These are phyloP conservation scores for Suillus hirtellus DNA, from an alignment of 768 basidiomycete genomes.

Conservation along the genomic window DNA sequence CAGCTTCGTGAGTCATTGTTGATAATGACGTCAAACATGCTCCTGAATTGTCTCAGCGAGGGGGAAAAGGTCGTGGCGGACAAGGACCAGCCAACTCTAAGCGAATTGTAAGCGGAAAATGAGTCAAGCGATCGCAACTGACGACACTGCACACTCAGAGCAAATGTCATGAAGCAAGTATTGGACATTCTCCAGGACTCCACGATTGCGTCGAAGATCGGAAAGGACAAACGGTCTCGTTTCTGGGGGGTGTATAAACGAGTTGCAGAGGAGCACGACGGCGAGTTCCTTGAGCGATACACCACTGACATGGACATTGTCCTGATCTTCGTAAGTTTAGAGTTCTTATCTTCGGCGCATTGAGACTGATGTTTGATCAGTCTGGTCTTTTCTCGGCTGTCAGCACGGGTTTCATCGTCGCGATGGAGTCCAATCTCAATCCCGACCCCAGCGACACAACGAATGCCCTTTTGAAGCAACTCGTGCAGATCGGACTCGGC, in stretches of 20 bases:
- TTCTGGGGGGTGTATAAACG: constrained; percentile 17
- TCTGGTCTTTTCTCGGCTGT: constrained; percentile 19
- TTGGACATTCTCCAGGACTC: not conserved
- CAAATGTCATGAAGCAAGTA: not conserved
- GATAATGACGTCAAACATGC: not conserved
- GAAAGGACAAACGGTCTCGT: not conserved
- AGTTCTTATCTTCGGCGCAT: not conserved
- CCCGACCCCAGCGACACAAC: constrained; percentile 16
- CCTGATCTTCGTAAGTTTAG: constrained; percentile 22
- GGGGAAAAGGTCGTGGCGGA: not conserved
- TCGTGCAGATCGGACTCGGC: constrained; percentile 10
- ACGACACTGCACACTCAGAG: not conserved
- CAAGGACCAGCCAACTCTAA: not conserved
- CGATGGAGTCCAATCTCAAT: constrained; percentile 12
- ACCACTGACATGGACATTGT: constrained; percentile 19
- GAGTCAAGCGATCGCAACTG: not conserved
- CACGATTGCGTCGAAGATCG: not conserved
- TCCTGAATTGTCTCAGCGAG: not conserved
- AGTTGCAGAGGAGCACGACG: constrained; percentile 19
- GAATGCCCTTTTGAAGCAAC: constrained; percentile 13
- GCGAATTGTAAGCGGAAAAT: not conserved
- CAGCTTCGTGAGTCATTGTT: not conserved
- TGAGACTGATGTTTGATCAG: constrained; percentile 1
- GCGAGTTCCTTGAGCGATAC: constrained; percentile 19
- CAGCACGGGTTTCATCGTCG: constrained; percentile 14